Evolutionary conservation across 2,329 filamentous ascomycete species (phyloP).

Genomic region (Ophiosphaerella herpotricha): DNA sequence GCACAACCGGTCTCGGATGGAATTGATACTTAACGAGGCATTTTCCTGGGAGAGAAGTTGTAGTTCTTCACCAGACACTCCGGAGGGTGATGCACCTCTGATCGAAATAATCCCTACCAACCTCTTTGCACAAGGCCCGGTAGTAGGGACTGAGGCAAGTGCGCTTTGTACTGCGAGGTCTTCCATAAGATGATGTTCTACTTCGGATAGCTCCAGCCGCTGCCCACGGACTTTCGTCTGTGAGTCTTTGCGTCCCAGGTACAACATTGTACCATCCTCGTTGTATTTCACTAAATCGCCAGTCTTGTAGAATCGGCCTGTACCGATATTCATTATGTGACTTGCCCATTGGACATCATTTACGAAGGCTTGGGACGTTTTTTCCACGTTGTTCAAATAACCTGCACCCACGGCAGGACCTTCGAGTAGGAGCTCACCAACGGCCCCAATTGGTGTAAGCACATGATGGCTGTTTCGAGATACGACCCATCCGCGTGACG

Average conservation of each 20-base stretch:
- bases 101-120: constrained; percentile 36
- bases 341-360: constrained; percentile 25
- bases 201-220: constrained; percentile 52
- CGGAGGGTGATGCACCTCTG: constrained; percentile 15
- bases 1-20: constrained; percentile 34
- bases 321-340: neutral
- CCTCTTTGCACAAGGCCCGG: constrained; percentile 39
- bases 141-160: constrained; percentile 32
- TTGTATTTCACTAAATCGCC: constrained; percentile 45
- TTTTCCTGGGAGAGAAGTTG: constrained; percentile 27
- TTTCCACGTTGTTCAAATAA: constrained; percentile 40
- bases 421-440: constrained; percentile 50
- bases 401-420: constrained; percentile 39
- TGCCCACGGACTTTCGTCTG: constrained; percentile 50
- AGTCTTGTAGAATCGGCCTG: constrained; percentile 39
- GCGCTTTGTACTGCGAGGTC: constrained; percentile 34
- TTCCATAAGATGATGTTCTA: constrained; percentile 50
- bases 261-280: constrained; percentile 40
- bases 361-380: constrained; percentile 34
- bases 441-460: constrained; percentile 45
- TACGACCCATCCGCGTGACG: constrained; percentile 45
- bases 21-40: constrained; percentile 26
- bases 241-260: constrained; percentile 39
- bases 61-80: constrained; percentile 7
- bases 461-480: constrained; percentile 39